Evolutionary conservation across 1,139 yeast species (phyloP).

Genomic region (Taphrina wiesneri): DNA sequence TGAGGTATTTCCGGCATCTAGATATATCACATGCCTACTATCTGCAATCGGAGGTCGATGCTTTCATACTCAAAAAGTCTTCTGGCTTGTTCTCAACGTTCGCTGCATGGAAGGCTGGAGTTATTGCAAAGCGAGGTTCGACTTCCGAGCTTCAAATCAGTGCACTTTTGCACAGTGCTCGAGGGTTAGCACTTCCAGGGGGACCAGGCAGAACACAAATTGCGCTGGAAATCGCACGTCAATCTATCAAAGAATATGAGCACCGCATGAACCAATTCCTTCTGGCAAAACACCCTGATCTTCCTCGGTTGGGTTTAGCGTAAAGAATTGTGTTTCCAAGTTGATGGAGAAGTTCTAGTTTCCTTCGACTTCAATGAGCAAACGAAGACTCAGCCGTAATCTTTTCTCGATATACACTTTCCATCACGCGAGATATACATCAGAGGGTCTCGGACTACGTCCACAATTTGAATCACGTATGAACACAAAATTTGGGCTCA

Average conservation of each 20-base stretch:
- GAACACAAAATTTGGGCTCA: too few relatives aligned
- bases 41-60: not conserved
- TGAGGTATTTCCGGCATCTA: not conserved
- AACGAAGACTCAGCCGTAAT: too few relatives aligned
- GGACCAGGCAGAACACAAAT: constrained; percentile 19
- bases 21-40: not conserved
- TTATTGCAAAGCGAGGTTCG: constrained; percentile 15
- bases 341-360: too few relatives aligned
- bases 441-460: too few relatives aligned
- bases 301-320: not conserved
- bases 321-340: too few relatives aligned
- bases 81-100: not conserved
- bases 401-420: too few relatives aligned
- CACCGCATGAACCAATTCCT: constrained; percentile 13
- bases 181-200: constrained; percentile 18
- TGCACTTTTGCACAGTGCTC: constrained; percentile 13
- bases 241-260: constrained; percentile 17
- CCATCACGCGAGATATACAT: too few relatives aligned
- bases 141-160: constrained; percentile 18
- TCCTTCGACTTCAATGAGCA: too few relatives aligned
- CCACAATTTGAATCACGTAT: too few relatives aligned
- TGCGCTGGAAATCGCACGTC: constrained; percentile 10
- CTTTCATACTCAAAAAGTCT: not conserved
- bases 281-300: constrained; percentile 10
- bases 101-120: constrained; percentile 2